A percentile compares a stretch with the other conserved stretches of the same genome.
Conservation (phyloP, 75 land plant species). For the Pseudotsuga menziesii region DNA sequence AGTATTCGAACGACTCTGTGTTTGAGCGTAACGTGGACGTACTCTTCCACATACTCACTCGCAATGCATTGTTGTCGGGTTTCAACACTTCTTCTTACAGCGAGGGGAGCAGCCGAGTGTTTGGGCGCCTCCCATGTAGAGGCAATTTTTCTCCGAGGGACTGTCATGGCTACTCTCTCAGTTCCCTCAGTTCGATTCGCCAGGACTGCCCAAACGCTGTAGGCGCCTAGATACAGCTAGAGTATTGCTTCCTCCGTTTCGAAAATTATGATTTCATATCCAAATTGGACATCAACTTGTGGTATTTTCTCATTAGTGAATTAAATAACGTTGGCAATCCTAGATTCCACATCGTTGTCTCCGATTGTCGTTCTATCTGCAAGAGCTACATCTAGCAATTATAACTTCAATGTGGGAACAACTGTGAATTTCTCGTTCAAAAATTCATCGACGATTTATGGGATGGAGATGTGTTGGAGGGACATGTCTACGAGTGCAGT, state of each 20-base stretch:
- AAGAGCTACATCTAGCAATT: background rate
- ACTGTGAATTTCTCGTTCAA: background rate
- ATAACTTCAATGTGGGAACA: background rate
- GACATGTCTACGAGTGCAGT: too few species aligned
- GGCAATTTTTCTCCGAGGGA: background rate
- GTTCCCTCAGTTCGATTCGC: background rate
- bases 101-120: too few species aligned
- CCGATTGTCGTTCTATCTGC: background rate
- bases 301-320: too few species aligned
- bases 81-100: too few species aligned
- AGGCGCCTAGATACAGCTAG: background rate
- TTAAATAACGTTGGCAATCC: background rate
- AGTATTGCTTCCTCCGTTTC: too few species aligned
- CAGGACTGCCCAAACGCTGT: background rate
- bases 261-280: constrained; percentile 32
- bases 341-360: background rate
- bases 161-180: background rate
- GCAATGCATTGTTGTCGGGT: too few species aligned
- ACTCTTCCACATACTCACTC: too few species aligned
- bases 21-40: too few species aligned
- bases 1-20: too few species aligned
- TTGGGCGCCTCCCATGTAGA: too few species aligned
- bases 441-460: background rate
- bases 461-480: too few species aligned
- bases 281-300: constrained; percentile 36